Evolutionary conservation across 2,329 filamentous ascomycete genomes (phyloP).

Genomic region (Xylaria sp.): DNA sequence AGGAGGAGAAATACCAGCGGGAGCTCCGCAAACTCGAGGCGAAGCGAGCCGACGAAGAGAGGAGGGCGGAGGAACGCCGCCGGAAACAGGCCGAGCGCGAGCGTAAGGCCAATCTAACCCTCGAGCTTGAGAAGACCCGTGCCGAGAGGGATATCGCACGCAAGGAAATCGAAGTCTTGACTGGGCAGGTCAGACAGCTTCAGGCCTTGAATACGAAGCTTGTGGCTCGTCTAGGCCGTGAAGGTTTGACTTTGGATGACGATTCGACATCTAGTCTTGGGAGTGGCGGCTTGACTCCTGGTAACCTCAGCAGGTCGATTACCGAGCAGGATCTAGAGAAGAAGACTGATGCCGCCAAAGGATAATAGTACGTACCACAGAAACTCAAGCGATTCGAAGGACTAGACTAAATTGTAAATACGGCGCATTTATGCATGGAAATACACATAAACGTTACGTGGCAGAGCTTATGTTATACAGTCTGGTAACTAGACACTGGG

Average conservation of each 20-base stretch:
- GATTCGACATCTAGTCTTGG: background rate
- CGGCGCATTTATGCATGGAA: background rate
- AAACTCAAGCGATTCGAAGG: background rate
- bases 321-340: conserved; percentile 11
- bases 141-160: conserved; percentile 64
- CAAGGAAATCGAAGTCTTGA: conserved; percentile 66
- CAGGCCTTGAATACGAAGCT: conserved; percentile 70
- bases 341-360: conserved; percentile 6
- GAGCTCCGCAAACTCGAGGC: conserved; percentile 74
- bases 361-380: background rate
- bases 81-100: conserved; percentile 65
- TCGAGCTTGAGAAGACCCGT: conserved; percentile 64
- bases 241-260: conserved; percentile 43
- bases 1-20: conserved; percentile 72
- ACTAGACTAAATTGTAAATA: background rate
- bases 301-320: background rate
- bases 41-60: conserved; percentile 70
- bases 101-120: conserved; percentile 59
- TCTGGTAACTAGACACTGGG: background rate
- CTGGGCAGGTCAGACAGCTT: conserved; percentile 65
- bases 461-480: background rate
- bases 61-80: conserved; percentile 65
- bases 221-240: conserved; percentile 63
- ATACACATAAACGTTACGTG: background rate
- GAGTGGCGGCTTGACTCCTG: conserved; percentile 11